Evolutionary conservation across 1,139 yeast genomes (phyloP), one percentile per base, ranked within the genome.

Genomic region (Scheffersomyces titani): DNA sequence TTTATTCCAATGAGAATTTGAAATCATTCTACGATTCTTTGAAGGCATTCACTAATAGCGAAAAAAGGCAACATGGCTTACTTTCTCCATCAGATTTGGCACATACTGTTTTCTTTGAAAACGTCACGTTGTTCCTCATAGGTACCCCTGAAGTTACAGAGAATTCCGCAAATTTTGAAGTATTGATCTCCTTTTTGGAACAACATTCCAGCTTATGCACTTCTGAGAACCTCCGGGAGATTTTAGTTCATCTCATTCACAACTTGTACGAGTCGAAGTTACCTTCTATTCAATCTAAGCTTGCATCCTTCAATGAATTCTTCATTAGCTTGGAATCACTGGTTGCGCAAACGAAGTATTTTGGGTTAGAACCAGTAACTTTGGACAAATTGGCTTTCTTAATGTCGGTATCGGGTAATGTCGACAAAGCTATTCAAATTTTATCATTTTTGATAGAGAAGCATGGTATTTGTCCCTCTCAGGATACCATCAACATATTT

Each of bases 361-460:
- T 46, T 46, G 49, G 49, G 22, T 61, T 77, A 45, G 67, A 64
- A 40, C 64, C 72, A 1, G 50, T 52, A 4, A 58, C 63, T 20
- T 61, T 76, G 49, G 77, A 78, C 55, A 63, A 65, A 19, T 63
- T 77, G 46, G 73, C 75, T 2, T 57, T 57, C 44, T 59, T 74
- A 11, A 61, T 74, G 47, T 63, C 69, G 1, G 58, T 61, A 16
- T 60, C 71, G 0, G 62, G 67, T 2, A 64, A 73, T 52, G 47
- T 65, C 5, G 52, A 59, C 1, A 58, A 62, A 3, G 70, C 77
- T 0, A 58, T 54, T n/a, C 53, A 58, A 3, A 51, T 71, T 1
- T 60, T 78, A 40, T 24, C 57, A 1, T 49, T 55, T 3, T 55
- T 77, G 50, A 62, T 75, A 2, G 56, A 63, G 6, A 52, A 57